Conservation (phyloP, 306 rosid species). For the Malus asiatica region DNA sequence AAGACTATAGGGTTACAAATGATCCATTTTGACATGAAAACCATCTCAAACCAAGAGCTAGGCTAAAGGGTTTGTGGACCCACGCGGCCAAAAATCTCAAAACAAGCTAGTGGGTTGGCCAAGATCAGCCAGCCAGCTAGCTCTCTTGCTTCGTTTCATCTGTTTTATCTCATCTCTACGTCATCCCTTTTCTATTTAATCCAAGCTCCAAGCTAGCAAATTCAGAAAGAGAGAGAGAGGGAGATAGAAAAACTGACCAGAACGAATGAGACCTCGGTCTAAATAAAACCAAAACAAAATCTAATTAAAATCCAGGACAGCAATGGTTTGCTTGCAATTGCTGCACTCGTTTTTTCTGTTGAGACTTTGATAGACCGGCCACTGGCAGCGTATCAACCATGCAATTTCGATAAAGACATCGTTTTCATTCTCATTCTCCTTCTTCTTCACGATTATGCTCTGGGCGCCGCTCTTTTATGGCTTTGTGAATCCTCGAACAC, state of each 20-base stretch:
- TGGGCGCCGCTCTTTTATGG: conserved; percentile 22
- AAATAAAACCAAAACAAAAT: background rate
- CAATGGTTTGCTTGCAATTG: background rate
- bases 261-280: background rate
- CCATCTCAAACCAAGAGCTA: accelerated
- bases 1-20: too few species aligned
- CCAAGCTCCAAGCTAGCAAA: too few species aligned
- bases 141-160: too few species aligned
- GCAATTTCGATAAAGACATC: background rate
- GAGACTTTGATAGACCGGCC: background rate
- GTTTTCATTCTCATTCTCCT: conserved; percentile 2
- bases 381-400: background rate
- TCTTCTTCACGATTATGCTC: conserved; percentile 7
- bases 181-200: too few species aligned
- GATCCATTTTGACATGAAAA: accelerated
- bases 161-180: too few species aligned
- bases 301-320: background rate
- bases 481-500: conserved; percentile 30
- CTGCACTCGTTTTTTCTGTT: background rate
- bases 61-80: too few species aligned
- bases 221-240: too few species aligned
- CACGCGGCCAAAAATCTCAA: too few species aligned
- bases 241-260: too few species aligned
- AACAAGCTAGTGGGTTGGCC: too few species aligned
- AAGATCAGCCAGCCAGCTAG: too few species aligned